phyloP scores from a whole-genome alignment of 2,329 filamentous ascomycete species.

The Talaromyces sp. region DNA sequence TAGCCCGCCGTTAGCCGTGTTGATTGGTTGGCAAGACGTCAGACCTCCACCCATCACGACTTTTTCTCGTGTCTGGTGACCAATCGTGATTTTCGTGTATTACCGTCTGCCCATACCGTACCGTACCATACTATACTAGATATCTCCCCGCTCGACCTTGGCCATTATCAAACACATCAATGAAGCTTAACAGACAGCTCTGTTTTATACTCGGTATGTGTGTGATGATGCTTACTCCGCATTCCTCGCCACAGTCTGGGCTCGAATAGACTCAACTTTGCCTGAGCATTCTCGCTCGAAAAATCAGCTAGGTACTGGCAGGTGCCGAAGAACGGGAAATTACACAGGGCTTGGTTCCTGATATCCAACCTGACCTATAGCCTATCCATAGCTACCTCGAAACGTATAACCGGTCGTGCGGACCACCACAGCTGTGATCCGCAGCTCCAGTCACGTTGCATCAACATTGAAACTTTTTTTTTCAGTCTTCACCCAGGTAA shows the following conservation, averaged over 20 bases:
- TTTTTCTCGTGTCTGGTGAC: conserved; percentile 2
- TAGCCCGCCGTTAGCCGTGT: background rate
- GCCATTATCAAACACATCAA: too few species aligned
- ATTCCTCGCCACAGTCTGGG: too few species aligned
- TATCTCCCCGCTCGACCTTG: too few species aligned
- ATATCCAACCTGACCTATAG: background rate
- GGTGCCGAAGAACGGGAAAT: too few species aligned
- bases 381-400: background rate
- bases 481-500: background rate
- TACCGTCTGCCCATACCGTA: background rate
- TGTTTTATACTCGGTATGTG: too few species aligned
- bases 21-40: background rate
- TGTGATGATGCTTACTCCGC: too few species aligned
- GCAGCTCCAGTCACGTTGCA: background rate
- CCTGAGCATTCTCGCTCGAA: too few species aligned
- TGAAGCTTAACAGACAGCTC: too few species aligned
- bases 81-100: background rate
- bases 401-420: too few species aligned
- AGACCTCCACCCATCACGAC: background rate
- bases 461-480: background rate
- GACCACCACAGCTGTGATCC: background rate
- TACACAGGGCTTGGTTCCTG: background rate
- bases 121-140: background rate
- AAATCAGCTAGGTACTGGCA: too few species aligned
- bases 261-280: background rate